Base-by-base conservation (phyloP, 2,329 filamentous ascomycete genomes). In the Mollisia scopiformis region DNA sequence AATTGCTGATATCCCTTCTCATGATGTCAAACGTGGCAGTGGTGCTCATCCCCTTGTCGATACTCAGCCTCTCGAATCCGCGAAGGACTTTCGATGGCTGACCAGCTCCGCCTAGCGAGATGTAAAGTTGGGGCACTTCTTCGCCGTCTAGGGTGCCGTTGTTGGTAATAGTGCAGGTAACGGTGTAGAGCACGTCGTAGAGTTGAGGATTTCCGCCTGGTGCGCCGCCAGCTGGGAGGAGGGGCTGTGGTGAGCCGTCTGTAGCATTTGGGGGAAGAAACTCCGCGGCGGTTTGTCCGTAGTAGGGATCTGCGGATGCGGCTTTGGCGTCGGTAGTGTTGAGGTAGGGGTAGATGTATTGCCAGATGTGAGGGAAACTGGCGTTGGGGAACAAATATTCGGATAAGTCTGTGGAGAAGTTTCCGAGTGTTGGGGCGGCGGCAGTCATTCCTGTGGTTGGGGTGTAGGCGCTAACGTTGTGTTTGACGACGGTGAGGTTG, bases 1-100 rank as follows among this genome's bases (percentile, higher is more conserved):
- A 97, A 78, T 93, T 95, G 73, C 89, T 92, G 58, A 97, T 68
- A 72, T 97, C 94, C 59, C 92, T 87, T 39, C 93, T 84, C 6
- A 88, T 93, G 58, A 97, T 76, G 16, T 87, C 83, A 0, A 85
- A 87, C 0, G 75, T 80, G 79, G 95, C 96, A 1, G 81, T 84
- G 3, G 79, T 81, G 55, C 82, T 86, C 75, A 86, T 75, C n/a
- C 91, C 92, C 0, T 91, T 83, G 3, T 84, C 80, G 64, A 97
- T 87, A 53, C 80, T 82, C 61, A 97, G 75, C 50, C 92, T 86
- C 61, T 96, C 91, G 71, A 97, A 98, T 47, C 88, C 88, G 63
- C 94, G 88, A 14, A 98, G 86, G 2, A 87, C 80, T 27, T 82
- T 78, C 2, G 79, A 76, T 2, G 87, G 84, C 71, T 97, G 90